Conservation (phyloP, 1,284 basidiomycete genomes). For the Sutorius eximius region DNA sequence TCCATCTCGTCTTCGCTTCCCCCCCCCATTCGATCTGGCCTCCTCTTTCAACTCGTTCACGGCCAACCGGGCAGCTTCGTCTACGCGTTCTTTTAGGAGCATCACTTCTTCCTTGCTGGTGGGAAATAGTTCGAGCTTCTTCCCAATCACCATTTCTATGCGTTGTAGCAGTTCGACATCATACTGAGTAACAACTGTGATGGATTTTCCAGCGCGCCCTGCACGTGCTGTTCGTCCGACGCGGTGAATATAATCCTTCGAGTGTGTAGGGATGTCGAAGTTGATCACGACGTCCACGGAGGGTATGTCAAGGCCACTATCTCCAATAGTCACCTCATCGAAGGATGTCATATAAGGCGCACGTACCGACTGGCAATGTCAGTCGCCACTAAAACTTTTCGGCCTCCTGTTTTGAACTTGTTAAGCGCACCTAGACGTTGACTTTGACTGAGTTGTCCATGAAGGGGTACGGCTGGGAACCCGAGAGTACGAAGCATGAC, state of each 20-base stretch:
- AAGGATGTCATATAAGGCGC: conserved; percentile 1
- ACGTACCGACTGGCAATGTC: conserved; percentile 92
- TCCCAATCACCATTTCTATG: conserved; percentile 89
- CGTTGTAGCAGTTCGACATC: conserved; percentile 96
- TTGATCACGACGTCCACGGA: conserved; percentile 97
- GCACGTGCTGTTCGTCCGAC: conserved; percentile 98
- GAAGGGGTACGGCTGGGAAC: conserved; percentile 93
- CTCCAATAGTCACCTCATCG: conserved; percentile 6
- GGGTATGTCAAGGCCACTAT: conserved; percentile 92
- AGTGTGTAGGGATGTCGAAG: conserved; percentile 97
- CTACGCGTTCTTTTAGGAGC: conserved; percentile 85
- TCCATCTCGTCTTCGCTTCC: conserved; percentile 54
- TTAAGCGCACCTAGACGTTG: conserved; percentile 91
- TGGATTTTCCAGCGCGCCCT: conserved; percentile 91
- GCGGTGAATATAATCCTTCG: conserved; percentile 99
- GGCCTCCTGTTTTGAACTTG: conserved; percentile 96
- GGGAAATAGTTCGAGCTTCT: conserved; percentile 91
- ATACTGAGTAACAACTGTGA: conserved; percentile 97
- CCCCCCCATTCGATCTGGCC: conserved; percentile 49
- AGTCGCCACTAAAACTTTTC: conserved; percentile 91
- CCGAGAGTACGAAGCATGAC: conserved; percentile 90
- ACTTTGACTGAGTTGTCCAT: conserved; percentile 94
- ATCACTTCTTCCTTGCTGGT: conserved; percentile 91
- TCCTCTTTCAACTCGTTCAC: conserved; percentile 77
- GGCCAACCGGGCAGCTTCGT: conserved; percentile 85